Evolutionary conservation across 495 filamentous ascomycete genomes (phyloP), one percentile per base, ranked within the genome.

Genomic region (Immersiella caudata): DNA sequence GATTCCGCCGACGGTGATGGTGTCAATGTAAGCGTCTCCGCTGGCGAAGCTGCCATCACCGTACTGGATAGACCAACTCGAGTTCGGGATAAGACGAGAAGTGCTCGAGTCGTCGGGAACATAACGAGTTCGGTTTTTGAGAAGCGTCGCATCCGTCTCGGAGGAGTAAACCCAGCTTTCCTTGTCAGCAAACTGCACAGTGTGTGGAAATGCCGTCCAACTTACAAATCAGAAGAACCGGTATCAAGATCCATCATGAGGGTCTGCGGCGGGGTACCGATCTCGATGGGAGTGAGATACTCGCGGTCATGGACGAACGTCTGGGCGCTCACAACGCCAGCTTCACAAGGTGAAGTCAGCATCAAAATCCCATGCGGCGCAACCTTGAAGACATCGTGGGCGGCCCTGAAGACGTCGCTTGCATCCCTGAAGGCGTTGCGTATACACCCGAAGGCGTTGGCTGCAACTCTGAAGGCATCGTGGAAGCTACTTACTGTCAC

Each of bases 151-250:
- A 9, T 35, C 27, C 0, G 71, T 75, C n/a, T 74, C 71, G 20
- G 73, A 66, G 0, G 69, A 70, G 56, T 65, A 68, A 3, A 75
- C 60, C 74, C 74, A 76, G 21, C 73, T 75, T 18, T 6, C 0
- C 64, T 62, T 65, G 67, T 29, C 7, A 18, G 29, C 16, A 62
- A 40, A 24, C 21, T 0, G 25, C 60, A 2, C 20, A 2, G 49
- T 52, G 49, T 2, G 5, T n/a, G 49, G 16, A 2, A 55, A 22
- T 22, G 6, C 20, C 8, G 52, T 22, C n/a, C 49, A 65, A 89
- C 89, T 84, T 86, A 94, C 70, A 92, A 82, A 80, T 93, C 91
- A 25, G 88, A 80, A 20, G 89, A 92, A 0, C 90, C 91, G 57
- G 90, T 92, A 75, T 94, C 91, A 54, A 93, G 84, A 68, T 91